Percentiles rank a stretch among this genome's conserved stretches.
Conservation (phyloP, 2,329 filamentous ascomycete genomes). For the Trichoderma sp. region DNA sequence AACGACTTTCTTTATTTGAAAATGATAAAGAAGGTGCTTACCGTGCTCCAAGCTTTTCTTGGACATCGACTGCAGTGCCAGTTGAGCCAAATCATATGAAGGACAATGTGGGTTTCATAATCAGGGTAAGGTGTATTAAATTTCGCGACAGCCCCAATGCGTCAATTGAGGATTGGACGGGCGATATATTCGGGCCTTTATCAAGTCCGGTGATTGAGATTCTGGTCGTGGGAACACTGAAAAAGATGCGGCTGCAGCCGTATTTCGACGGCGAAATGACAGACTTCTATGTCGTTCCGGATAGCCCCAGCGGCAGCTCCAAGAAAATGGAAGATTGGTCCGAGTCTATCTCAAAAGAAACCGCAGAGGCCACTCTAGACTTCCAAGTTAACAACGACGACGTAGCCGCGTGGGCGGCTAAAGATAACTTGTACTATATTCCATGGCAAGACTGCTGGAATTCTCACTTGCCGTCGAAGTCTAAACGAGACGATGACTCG, state of each 20-base stretch:
- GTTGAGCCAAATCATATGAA: not conserved
- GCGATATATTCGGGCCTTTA: not conserved
- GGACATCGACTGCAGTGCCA: not conserved
- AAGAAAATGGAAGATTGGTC: not conserved
- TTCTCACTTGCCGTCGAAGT: not conserved
- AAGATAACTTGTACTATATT: not conserved
- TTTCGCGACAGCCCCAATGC: not conserved
- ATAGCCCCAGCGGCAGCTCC: not conserved
- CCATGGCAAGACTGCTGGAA: not conserved
- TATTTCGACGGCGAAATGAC: not conserved
- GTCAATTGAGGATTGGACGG: not conserved
- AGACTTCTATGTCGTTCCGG: not conserved
- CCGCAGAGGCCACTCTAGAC: not conserved
- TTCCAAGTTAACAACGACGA: not conserved
- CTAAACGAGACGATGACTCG: not conserved
- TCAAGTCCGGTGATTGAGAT: not conserved
- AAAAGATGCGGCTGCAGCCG: not conserved
- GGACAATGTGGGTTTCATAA: not conserved
- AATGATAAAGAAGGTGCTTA: not conserved
- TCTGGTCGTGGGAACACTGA: not conserved
- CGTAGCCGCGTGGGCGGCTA: not conserved
- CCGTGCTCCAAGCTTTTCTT: not conserved
- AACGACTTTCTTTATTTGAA: not conserved
- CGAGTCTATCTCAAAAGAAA: not conserved
- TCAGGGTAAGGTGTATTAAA: not conserved